Evolutionary conservation across 257 asterid species (phyloP).

Genomic region (Prunella vulgaris): DNA sequence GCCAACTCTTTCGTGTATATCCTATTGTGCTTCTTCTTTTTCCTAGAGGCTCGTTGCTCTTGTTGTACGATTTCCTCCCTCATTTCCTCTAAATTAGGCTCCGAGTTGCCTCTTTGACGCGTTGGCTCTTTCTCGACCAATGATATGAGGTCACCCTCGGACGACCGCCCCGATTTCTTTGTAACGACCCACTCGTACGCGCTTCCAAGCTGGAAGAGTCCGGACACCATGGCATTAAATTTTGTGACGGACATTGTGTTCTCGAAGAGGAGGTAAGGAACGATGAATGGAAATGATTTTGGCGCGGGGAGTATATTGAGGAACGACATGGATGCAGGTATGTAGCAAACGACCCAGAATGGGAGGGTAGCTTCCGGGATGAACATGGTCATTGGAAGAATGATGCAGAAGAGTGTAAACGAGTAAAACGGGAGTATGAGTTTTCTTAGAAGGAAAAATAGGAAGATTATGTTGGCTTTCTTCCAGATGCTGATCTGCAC

Average conservation of each 20-base stretch:
- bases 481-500: constrained; percentile 46
- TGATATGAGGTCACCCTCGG: constrained; percentile 65
- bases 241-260: constrained; percentile 97
- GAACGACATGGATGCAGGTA: constrained; percentile 73
- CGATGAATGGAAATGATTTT: constrained; percentile 81
- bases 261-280: constrained; percentile 80
- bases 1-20: constrained; percentile 72
- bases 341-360: constrained; percentile 75
- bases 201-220: constrained; percentile 90
- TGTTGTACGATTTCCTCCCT: constrained; percentile 39
- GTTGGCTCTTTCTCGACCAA: constrained; percentile 47
- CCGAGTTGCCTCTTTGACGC: constrained; percentile 37
- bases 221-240: constrained; percentile 89
- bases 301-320: constrained; percentile 81
- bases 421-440: constrained; percentile 87
- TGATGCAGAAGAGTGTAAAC: constrained; percentile 79
- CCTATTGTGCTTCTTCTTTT: constrained; percentile 57
- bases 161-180: constrained; percentile 80
- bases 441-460: constrained; percentile 67
- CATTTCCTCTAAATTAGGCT: constrained; percentile 40
- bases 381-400: constrained; percentile 92
- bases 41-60: constrained; percentile 28
- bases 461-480: constrained; percentile 44
- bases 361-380: constrained; percentile 89
- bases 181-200: constrained; percentile 94